These are phyloP conservation scores for Ehretia macrophylla DNA, from an alignment of 257 asterid species.

Conservation along the genomic window DNA sequence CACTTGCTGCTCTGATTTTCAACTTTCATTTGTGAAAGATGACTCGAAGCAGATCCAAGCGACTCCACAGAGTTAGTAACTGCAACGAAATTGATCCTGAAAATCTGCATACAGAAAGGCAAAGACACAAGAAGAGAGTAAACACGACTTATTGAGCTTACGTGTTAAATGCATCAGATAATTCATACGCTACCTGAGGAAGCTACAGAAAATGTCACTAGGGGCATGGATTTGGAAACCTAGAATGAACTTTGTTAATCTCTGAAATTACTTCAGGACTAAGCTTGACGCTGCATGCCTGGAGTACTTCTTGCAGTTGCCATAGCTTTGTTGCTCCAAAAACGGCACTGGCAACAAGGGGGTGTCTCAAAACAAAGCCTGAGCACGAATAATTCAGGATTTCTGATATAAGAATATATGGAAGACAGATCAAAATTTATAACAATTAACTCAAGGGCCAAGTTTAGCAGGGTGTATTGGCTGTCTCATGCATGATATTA, in stretches of 20 bases:
- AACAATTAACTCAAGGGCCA: neutral
- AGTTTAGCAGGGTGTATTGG: neutral
- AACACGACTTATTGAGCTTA: too few relatives aligned
- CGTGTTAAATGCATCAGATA: too few relatives aligned
- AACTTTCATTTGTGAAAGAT: too few relatives aligned
- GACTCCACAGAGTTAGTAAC: too few relatives aligned
- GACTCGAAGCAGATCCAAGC: too few relatives aligned
- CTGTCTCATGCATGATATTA: too few relatives aligned
- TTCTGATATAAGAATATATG: neutral
- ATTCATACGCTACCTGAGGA: too few relatives aligned
- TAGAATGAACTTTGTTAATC: slow-evolving; percentile 53
- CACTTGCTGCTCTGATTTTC: too few relatives aligned
- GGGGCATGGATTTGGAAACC: slow-evolving; percentile 72
- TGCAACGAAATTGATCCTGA: too few relatives aligned
- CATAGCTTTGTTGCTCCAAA: slow-evolving; percentile 82
- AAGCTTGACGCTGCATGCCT: slow-evolving; percentile 55
- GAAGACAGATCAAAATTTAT: neutral
- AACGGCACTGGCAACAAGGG: slow-evolving; percentile 68
- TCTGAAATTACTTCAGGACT: slow-evolving; percentile 52
- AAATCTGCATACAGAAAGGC: too few relatives aligned
- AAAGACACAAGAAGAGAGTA: too few relatives aligned
- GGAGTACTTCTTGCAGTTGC: slow-evolving; percentile 69
- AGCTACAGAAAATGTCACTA: slow-evolving; percentile 12
- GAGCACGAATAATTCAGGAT: slow-evolving; percentile 19
- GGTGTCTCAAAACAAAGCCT: slow-evolving; percentile 80